Base-by-base conservation (phyloP, 495 filamentous ascomycete species). In the Filosporella fistucella region DNA sequence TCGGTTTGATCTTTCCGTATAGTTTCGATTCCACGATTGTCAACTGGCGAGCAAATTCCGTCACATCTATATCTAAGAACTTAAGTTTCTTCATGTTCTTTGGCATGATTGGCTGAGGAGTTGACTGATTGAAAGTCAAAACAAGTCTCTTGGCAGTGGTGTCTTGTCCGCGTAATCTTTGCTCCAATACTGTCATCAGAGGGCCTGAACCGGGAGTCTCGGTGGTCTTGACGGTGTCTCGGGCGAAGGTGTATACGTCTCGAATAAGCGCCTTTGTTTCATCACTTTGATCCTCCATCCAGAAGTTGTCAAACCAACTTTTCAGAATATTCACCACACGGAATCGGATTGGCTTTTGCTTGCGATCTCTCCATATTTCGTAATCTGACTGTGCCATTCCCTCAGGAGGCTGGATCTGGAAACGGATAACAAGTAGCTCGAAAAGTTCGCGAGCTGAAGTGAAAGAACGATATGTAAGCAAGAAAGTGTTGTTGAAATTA, bases 21-120 rank as follows among this genome's bases (percentile, higher is more conserved):
- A 96, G 77, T 49, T 83, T 85, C 4, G 91, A 95, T 62, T 97
- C 93, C 47, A 97, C 95, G 57, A 98, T 95, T 1, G 93, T 98
- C 45, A 98, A 70, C 65, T 98, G 93, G 25, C 93, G 82, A 18
- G 91, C 93, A 68, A 98, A 97, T 64, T 98, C 93, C 1, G 85
- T 86, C 11, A 88, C 82, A 60, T 98, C 93, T 47, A 98, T 96
- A 61, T 98, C 94, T 41, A 97, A 75, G 68, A 98, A 97, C 66
- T 96, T 98, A 52, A 98, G 80, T 63, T 95, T 97, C 81, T 93
- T 96, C 89, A 97, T 95, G 65, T 96, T 95, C 78, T 95, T 96
- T 0, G 93, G 93, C 60, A 96, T 80, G 56, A 97, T 96, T 10
- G 93, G 89, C 36, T 85, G 70, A 8, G 93, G 93, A 1, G 85